Percentiles rank a stretch among this genome's conserved stretches.
Evolutionary conservation across 23 red algal genomes (phyloP).

Genomic region (Gracilariopsis chorda): DNA sequence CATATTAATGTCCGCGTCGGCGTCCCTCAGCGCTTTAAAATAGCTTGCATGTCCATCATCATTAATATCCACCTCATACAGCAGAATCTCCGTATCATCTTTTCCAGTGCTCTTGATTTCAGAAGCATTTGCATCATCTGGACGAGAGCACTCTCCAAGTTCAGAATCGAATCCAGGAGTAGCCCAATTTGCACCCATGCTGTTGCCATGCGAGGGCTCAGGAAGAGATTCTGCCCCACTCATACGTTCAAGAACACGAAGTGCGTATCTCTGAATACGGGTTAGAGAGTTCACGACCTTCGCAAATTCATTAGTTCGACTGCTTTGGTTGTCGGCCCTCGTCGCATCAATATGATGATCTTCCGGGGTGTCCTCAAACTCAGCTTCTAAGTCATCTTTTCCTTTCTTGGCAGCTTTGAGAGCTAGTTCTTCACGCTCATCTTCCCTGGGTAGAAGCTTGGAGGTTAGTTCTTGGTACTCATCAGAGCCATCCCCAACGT

Average conservation of each 20-base stretch:
- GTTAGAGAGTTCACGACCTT: conserved; percentile 22
- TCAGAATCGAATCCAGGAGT: background rate
- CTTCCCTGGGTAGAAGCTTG: conserved; percentile 31
- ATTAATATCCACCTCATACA: conserved; percentile 60
- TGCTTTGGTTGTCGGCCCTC: background rate
- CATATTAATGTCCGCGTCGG: conserved; percentile 65
- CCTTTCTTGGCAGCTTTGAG: conserved; percentile 5
- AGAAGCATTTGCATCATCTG: background rate
- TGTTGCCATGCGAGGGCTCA: no score
- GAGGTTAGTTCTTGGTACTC: conserved; percentile 28
- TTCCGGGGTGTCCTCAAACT: conserved; percentile 15
- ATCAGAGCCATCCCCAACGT: background rate
- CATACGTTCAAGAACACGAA: conserved; percentile 44
- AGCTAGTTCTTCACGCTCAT: conserved; percentile 39
- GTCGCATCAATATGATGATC: background rate
- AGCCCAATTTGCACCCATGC: background rate
- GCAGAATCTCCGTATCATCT: background rate
- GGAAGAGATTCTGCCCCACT: background rate
- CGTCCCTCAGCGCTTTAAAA: conserved; percentile 70
- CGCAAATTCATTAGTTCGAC: background rate
- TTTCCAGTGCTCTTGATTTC: background rate
- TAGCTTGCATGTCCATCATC: conserved; percentile 30
- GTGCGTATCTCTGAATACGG: conserved; percentile 50
- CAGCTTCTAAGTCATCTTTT: background rate
- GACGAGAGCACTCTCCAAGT: background rate